Percentiles rank a stretch among this genome's conserved stretches.
These are phyloP conservation scores for Acer yangbiense DNA, from an alignment of 345 rosid species.

Conservation along the genomic window DNA sequence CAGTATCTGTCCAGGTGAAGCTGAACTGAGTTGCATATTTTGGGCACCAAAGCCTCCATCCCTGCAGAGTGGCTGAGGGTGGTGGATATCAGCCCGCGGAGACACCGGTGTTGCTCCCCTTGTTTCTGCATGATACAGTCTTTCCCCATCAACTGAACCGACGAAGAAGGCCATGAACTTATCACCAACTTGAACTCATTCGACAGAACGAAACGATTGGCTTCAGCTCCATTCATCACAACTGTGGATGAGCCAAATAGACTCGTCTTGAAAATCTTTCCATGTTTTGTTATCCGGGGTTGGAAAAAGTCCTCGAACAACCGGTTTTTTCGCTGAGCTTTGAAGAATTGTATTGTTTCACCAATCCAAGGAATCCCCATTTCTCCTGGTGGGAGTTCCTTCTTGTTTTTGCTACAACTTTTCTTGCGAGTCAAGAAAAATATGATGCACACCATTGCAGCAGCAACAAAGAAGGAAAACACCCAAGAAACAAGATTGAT, in stretches of 20 bases:
- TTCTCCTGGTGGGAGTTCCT: conserved; percentile 64
- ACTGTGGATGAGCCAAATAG: conserved; percentile 72
- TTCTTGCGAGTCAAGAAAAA: conserved; percentile 38
- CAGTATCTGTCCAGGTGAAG: conserved; percentile 51
- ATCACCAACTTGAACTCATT: conserved; percentile 73
- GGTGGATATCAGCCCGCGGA: conserved; percentile 52
- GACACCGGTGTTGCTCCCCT: conserved; percentile 52
- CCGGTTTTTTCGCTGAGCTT: conserved; percentile 58
- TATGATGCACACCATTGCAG: conserved; percentile 39
- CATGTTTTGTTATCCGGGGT: conserved; percentile 61
- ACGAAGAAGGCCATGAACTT: conserved; percentile 80
- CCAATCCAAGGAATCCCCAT: conserved; percentile 75
- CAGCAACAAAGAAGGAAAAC: conserved; percentile 41
- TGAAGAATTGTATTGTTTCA: conserved; percentile 69
- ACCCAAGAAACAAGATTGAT: conserved; percentile 29
- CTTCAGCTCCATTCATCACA: conserved; percentile 67
- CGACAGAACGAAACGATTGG: conserved; percentile 59
- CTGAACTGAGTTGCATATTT: conserved; percentile 47
- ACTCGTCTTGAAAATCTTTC: conserved; percentile 68
- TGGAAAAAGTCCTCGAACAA: conserved; percentile 62
- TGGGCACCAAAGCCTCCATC: conserved; percentile 55
- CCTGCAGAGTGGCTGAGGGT: conserved; percentile 41
- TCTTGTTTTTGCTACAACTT: conserved; percentile 16
- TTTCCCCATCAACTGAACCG: conserved; percentile 72
- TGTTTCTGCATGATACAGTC: conserved; percentile 70